Evolutionary conservation across 108 stramenopile genomes (phyloP).

Genomic region (Stephanodiscus minutulus): DNA sequence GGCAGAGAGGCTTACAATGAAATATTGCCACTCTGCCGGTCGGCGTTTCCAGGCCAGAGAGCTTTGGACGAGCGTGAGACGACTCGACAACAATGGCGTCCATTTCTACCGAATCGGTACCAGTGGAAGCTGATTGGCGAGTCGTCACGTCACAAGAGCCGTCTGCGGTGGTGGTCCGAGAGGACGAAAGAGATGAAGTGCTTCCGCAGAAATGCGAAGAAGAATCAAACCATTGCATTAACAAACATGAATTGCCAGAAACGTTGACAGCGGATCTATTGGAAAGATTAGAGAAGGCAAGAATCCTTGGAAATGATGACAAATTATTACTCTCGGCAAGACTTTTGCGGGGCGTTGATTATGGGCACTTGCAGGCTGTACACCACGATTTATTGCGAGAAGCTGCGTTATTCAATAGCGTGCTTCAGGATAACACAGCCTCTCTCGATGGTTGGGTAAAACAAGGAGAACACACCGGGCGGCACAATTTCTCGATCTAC

Average conservation of each 20-base stretch:
- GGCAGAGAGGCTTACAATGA: too few species aligned
- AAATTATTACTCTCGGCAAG: slow-evolving; percentile 31
- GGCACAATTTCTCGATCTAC: slow-evolving; percentile 65
- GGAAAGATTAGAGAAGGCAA: slow-evolving; percentile 18
- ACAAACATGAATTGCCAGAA: background rate
- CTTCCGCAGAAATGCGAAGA: background rate
- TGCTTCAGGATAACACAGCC: slow-evolving; percentile 41
- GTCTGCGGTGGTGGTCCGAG: background rate
- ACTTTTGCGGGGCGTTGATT: slow-evolving; percentile 18
- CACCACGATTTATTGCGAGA: slow-evolving; percentile 47
- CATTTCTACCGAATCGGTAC: background rate
- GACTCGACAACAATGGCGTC: background rate
- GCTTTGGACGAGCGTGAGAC: background rate
- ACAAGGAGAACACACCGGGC: slow-evolving; percentile 63
- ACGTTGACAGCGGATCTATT: slow-evolving; percentile 5
- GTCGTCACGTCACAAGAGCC: background rate
- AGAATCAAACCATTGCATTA: too few species aligned
- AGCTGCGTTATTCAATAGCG: slow-evolving; percentile 34
- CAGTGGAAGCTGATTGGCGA: background rate
- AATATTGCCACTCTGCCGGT: too few species aligned
- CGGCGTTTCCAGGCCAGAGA: too few species aligned
- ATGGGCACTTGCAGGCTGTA: slow-evolving; percentile 13
- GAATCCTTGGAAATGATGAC: slow-evolving; percentile 21
- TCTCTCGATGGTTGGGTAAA: slow-evolving; percentile 59
- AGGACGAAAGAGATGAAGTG: background rate